Evolutionary conservation across 345 rosid species (phyloP), one percentile per base, ranked within the genome.

Genomic region (Dipteronia sinensis): DNA sequence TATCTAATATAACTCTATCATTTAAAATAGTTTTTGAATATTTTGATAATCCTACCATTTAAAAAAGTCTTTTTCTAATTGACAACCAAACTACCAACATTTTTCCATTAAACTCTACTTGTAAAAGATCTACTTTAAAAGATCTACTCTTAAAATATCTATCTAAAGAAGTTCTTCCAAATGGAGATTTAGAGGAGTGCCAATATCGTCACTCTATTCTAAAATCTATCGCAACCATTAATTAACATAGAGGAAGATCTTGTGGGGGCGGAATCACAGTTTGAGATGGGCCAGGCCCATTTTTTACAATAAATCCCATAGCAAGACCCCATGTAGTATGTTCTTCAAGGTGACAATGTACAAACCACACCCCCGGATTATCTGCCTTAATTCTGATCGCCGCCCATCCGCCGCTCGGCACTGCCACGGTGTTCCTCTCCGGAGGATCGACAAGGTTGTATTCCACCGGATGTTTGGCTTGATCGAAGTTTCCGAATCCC

Each of bases 291-390:
- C 71, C 76, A 25, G 74, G 77, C 1, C 94, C 94, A 69, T 90
- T 81, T 46, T 69, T 85, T 13, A 91, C 87, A 2, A 90, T 75
- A 38, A 91, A 87, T 0, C 80, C 89, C 90, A 81, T 88, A 4
- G 88, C 89, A 34, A 92, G 88, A 3, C 97, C 97, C 97, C 97
- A 90, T 0, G 93, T 73, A 0, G 88, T 78, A 74, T 90, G 93
- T 46, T 77, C 83, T 70, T 92, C 94, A 0, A 90, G 78, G 75
- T 91, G 96, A 76, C 96, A 91, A 56, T 91, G 94, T n/a, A 90
- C 67, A 78, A 87, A 92, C 97, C 97, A 90, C 38, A 88, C 97
- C 49, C 97, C 98, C 0, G 98, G 97, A 83, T 93, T 93, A 34
- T 85, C 86, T 0, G 97, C 93, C 38, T 77, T 83, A 6, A 91